Percentiles rank a stretch among this genome's conserved stretches.
Conservation (phyloP, 495 filamentous ascomycete genomes). For the Penicillium cataractarum region DNA sequence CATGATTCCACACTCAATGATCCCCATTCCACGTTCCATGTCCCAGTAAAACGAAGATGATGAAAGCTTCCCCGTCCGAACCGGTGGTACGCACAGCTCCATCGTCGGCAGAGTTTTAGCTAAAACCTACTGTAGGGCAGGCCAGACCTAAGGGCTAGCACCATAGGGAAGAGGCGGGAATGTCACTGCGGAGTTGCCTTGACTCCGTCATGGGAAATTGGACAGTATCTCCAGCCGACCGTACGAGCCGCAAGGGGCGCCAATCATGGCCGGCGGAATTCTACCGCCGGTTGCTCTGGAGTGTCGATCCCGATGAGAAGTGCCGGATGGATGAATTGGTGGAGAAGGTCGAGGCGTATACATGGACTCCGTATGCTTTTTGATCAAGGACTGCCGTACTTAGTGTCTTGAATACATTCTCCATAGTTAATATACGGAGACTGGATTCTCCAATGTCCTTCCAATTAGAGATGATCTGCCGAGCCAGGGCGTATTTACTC, state of each 20-base stretch:
- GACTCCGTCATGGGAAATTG: not conserved
- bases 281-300: conserved; percentile 20
- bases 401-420: too few relatives aligned
- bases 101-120: not conserved
- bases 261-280: conserved; percentile 28
- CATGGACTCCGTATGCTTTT: not conserved
- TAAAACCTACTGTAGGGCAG: not conserved
- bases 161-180: not conserved
- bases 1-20: not conserved
- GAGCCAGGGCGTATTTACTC: not conserved
- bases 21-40: not conserved
- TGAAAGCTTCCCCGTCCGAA: conserved; percentile 1
- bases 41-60: not conserved
- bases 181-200: conserved; percentile 1
- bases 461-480: not conserved
- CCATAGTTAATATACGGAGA: not conserved
- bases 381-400: conserved; percentile 2
- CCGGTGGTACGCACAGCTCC: not conserved
- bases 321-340: conserved; percentile 18
- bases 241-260: conserved; percentile 25
- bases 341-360: conserved; percentile 3
- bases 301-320: conserved; percentile 31
- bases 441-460: not conserved
- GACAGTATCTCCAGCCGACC: conserved; percentile 2
- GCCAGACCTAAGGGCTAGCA: not conserved